Evolutionary conservation across 352 stramenopile genomes (phyloP), one percentile per base, ranked within the genome.

Genomic region (Sclerospora graminicola): DNA sequence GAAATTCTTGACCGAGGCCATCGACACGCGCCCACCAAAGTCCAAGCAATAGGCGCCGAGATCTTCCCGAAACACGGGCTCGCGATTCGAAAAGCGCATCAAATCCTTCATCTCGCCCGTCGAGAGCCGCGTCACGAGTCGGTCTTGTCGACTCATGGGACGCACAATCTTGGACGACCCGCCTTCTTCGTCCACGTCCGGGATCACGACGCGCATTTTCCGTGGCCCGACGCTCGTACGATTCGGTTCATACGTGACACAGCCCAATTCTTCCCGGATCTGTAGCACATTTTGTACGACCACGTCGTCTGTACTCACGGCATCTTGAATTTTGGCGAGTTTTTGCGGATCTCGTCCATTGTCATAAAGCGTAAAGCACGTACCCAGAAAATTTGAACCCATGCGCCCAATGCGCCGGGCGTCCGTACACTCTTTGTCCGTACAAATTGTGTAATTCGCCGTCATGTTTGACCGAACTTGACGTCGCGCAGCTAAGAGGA

Each of bases 391-490:
- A 44, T 92, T 92, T 11, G 81, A 92, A 37, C 79, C 78, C 81
- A 92, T 90, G 51, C 81, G 76, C n/a, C 81, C 81, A 41, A 92
- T 89, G 13, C 81, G 81, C 6, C 72, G 66, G 5, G 28, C 52
- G 24, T 90, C 79, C 7, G 66, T 64, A 52, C 81, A 85, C 33
- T 88, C 69, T 54, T 84, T 81, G 57, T 89, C 76, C 23, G 81
- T 88, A 51, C 76, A 83, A 52, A 92, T 89, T 16, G 67, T 73
- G 52, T 92, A 92, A 56, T 92, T 90, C 21, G 76, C 79, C 18
- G 78, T 90, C 81, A 92, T 92, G 35, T 89, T 89, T 6, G 77
- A 85, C n/a, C 81, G 76, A 56, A 92, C 72, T 54, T 92, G 81
- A 14, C 80, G 76, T 47, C 75, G 63, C 16, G 81, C 80, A 15